phyloP scores from a whole-genome alignment of 2,329 filamentous ascomycete genomes.

The Colletotrichum higginsianum region DNA sequence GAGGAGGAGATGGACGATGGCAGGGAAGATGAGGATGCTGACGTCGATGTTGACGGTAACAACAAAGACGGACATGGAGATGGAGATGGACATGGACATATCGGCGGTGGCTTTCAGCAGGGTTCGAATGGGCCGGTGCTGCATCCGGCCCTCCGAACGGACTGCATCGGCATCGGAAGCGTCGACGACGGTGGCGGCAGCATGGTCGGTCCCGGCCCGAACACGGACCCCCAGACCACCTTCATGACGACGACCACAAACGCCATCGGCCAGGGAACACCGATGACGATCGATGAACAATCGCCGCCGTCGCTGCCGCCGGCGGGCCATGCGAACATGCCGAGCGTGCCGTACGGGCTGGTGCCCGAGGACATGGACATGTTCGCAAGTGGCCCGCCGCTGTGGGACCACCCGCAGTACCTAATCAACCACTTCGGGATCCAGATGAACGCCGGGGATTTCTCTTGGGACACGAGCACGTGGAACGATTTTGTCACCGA shows the following conservation, averaged over 20 bases:
- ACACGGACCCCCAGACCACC: background rate
- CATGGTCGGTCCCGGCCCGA: background rate
- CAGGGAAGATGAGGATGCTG: background rate
- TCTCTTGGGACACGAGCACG: slow-evolving; percentile 53
- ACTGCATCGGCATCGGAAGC: background rate
- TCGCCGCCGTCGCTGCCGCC: background rate
- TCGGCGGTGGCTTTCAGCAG: background rate
- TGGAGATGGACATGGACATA: background rate
- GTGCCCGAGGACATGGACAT: slow-evolving; percentile 23
- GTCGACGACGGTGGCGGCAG: background rate
- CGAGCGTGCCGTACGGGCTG: slow-evolving; percentile 1
- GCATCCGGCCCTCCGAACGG: slow-evolving; percentile 6
- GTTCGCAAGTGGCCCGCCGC: slow-evolving; percentile 17
- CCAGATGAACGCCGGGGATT: slow-evolving; percentile 41
- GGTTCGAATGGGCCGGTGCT: background rate
- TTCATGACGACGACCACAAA: background rate
- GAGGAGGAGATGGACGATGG: slow-evolving; percentile 1
- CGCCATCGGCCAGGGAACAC: background rate
- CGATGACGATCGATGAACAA: slow-evolving; percentile 19
- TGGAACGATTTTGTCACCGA: slow-evolving; percentile 64
- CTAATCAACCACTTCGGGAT: slow-evolving; percentile 44
- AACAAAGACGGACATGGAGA: background rate
- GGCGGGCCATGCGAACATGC: background rate
- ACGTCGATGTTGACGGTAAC: slow-evolving; percentile 1
- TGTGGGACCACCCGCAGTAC: slow-evolving; percentile 46